These are phyloP conservation scores for Vaccinium vitisidaea DNA, from an alignment of 148 eudicot genomes.

Conservation along the genomic window DNA sequence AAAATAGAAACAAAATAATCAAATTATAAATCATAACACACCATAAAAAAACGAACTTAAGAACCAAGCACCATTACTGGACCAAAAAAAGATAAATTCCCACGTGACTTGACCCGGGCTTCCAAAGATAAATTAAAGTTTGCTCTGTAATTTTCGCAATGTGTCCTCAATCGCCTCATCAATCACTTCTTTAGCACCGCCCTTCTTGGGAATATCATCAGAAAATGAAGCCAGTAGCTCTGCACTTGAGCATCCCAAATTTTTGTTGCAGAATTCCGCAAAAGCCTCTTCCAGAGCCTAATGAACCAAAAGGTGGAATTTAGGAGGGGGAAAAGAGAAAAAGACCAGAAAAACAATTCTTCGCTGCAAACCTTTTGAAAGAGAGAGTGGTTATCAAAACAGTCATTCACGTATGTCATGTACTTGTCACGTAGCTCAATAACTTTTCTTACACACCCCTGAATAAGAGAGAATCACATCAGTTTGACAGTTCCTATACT, in stretches of 20 bases:
- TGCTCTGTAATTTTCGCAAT: slow-evolving; percentile 17
- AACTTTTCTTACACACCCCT: slow-evolving; percentile 35
- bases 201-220: slow-evolving; percentile 33
- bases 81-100: too few relatives aligned
- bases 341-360: background rate
- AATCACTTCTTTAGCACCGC: slow-evolving; percentile 29
- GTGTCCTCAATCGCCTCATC: slow-evolving; percentile 42
- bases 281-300: slow-evolving; percentile 38
- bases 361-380: slow-evolving; percentile 37
- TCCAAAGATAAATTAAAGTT: background rate
- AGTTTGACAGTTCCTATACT: slow-evolving; percentile 8
- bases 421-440: slow-evolving; percentile 44
- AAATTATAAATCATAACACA: too few relatives aligned
- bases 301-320: slow-evolving; percentile 6
- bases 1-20: too few relatives aligned
- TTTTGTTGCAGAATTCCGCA: slow-evolving; percentile 34
- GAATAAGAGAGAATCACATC: slow-evolving; percentile 8
- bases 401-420: slow-evolving; percentile 29
- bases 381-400: slow-evolving; percentile 33
- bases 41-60: too few relatives aligned
- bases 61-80: too few relatives aligned
- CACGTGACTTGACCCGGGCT: too few relatives aligned
- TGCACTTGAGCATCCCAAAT: slow-evolving; percentile 27
- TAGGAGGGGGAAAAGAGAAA: background rate
- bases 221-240: slow-evolving; percentile 33